Evolutionary conservation across 345 rosid genomes (phyloP), one percentile per base, ranked within the genome.

Genomic region (Reutealis trisperma): DNA sequence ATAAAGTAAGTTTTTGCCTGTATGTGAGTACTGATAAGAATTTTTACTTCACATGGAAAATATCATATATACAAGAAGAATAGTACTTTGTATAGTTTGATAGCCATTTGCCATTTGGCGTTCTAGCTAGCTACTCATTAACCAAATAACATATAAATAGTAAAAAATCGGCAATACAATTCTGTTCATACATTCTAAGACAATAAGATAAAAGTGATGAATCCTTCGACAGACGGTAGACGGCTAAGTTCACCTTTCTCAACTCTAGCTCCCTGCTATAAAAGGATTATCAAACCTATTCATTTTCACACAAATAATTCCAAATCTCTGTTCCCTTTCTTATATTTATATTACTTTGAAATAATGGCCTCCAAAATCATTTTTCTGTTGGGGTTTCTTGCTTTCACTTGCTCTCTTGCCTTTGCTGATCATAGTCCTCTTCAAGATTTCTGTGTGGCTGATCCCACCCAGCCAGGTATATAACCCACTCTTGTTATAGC

Each of bases 391-490:
- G 30, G 52, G 14, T 8, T 45, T 22, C 55, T 67, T 67, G 71
- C 34, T 1, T 44, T 67, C 6, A 44, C 16, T 22, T 67, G 15
- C 58, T 22, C 34, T 14, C 72, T 68, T 47, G 58, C 72, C 21
- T 12, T 47, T 16, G 58, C 72, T 11, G 72, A 68, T 47, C 32
- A 19, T 47, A 45, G 37, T 68, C 74, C 74, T 58, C 74, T 71
- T 34, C 74, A 71, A 34, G 74, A 71, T 58, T 71, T 71, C 49
- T 71, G 74, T 55, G 74, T 71, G 25, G 74, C 74, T 8, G 51
- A 71, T 25, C 34, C 74, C 19, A 55, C 3, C 19, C 37, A 21
- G 19, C 19, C 25, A 71, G 74, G 74, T 25, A 4, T 37, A 47
- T 18, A 54, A 16, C 7, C 16, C 59, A 8, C 42, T 63, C 7